These are phyloP conservation scores for Rugonectria rugulosa DNA, from an alignment of 2,329 filamentous ascomycete species.

Conservation along the genomic window DNA sequence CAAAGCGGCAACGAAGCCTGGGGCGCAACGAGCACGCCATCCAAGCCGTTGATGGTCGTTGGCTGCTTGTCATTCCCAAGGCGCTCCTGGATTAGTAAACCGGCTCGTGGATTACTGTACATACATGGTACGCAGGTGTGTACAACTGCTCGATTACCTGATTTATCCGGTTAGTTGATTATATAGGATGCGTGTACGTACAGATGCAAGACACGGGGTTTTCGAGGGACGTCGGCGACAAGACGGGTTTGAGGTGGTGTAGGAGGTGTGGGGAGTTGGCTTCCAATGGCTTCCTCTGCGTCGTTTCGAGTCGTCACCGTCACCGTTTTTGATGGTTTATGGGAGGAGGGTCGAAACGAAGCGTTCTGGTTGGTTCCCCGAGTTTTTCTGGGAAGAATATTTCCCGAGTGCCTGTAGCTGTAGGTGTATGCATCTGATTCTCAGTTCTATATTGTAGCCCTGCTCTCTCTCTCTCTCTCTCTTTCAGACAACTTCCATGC, in stretches of 20 bases:
- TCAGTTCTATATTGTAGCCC: too few species aligned
- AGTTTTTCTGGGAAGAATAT: too few species aligned
- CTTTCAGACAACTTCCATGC: too few species aligned
- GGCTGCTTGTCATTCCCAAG: conserved; percentile 32
- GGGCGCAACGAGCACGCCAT: conserved; percentile 37
- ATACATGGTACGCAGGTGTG: not conserved
- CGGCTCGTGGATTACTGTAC: conserved; percentile 31
- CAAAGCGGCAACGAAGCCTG: conserved; percentile 27
- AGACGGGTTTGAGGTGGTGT: too few species aligned
- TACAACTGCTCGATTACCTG: too few species aligned
- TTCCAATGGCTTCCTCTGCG: not conserved
- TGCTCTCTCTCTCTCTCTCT: too few species aligned
- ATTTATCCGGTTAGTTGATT: too few species aligned
- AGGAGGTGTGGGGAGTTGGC: not conserved
- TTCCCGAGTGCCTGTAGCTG: too few species aligned
- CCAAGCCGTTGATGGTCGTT: conserved; percentile 23
- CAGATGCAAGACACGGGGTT: too few species aligned
- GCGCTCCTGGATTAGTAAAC: conserved; percentile 36
- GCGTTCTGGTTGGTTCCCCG: not conserved
- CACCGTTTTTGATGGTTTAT: not conserved
- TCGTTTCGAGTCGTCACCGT: not conserved
- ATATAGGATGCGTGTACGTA: too few species aligned
- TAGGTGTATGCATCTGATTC: too few species aligned
- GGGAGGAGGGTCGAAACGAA: not conserved
- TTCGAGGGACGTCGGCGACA: too few species aligned